phyloP scores from a whole-genome alignment of 2,329 filamentous ascomycete genomes.

The Escovopsis weberi region DNA sequence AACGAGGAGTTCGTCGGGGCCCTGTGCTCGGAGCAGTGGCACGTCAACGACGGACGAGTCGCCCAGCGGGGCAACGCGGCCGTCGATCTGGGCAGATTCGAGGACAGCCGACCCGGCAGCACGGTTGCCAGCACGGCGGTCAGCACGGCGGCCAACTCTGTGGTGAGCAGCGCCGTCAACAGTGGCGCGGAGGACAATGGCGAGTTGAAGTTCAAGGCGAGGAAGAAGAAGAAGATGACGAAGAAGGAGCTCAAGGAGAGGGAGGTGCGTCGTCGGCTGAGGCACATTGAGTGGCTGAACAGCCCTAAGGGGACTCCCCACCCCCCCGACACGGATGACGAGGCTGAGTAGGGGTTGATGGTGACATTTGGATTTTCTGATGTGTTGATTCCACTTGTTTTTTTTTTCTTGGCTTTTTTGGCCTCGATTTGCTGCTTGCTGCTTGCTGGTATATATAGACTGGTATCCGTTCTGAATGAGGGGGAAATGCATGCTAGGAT shows the following conservation, averaged over 20 bases:
- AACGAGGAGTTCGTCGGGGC: constrained; percentile 98
- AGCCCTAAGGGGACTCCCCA: constrained; percentile 73
- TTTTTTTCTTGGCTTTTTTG: not conserved
- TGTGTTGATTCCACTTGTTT: not conserved
- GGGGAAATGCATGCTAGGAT: not conserved
- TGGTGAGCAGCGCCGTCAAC: constrained; percentile 49
- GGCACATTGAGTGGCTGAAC: constrained; percentile 77
- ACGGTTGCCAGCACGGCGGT: constrained; percentile 40
- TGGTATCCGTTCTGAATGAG: not conserved
- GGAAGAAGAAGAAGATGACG: constrained; percentile 98
- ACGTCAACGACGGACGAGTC: constrained; percentile 77
- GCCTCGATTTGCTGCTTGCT: not conserved
- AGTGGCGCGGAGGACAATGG: constrained; percentile 68
- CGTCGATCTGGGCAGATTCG: constrained; percentile 68
- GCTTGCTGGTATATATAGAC: not conserved
- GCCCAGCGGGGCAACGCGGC: constrained; percentile 68
- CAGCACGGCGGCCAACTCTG: constrained; percentile 41
- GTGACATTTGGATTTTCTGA: too few species aligned
- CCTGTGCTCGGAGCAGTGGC: constrained; percentile 91
- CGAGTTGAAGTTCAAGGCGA: constrained; percentile 74
- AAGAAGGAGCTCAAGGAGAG: constrained; percentile 91
- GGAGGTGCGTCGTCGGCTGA: constrained; percentile 70
- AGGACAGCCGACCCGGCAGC: constrained; percentile 58
- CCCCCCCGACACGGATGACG: constrained; percentile 64
- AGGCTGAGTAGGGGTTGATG: constrained; percentile 24